phyloP scores from a whole-genome alignment of 1,139 yeast genomes.

The Lodderomyces jiufengensis region DNA sequence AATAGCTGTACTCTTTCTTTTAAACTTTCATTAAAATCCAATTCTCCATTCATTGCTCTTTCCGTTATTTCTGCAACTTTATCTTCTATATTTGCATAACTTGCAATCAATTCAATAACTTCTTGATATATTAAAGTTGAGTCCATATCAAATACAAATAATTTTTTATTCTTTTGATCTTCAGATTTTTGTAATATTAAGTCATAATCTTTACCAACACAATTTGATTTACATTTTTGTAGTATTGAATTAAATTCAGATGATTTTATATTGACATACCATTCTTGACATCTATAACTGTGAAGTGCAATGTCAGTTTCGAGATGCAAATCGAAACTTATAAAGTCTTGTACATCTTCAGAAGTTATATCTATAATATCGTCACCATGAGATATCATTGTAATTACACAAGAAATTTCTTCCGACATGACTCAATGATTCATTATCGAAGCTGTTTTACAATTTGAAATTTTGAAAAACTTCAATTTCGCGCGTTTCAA shows the following conservation, averaged over 20 bases:
- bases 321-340: not conserved
- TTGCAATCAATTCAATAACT: conserved; percentile 84
- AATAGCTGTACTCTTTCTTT: conserved; percentile 70
- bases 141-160: conserved; percentile 96
- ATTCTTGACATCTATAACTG: too few relatives aligned
- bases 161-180: conserved; percentile 48
- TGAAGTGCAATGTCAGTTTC: too few relatives aligned
- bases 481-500: too few relatives aligned
- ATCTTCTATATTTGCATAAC: conserved; percentile 30
- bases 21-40: conserved; percentile 84
- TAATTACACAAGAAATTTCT: not conserved
- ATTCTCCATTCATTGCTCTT: conserved; percentile 95
- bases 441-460: too few relatives aligned
- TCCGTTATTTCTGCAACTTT: conserved; percentile 65
- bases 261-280: too few relatives aligned
- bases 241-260: conserved; percentile 5
- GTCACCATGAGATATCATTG: not conserved
- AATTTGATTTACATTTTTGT: conserved; percentile 12
- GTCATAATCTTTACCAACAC: conserved; percentile 21
- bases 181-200: conserved; percentile 30
- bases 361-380: not conserved
- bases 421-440: too few relatives aligned
- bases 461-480: too few relatives aligned
- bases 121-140: conserved; percentile 95
- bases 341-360: not conserved